phyloP scores from a whole-genome alignment of 257 asterid species.

The Nicotiana knightiana region DNA sequence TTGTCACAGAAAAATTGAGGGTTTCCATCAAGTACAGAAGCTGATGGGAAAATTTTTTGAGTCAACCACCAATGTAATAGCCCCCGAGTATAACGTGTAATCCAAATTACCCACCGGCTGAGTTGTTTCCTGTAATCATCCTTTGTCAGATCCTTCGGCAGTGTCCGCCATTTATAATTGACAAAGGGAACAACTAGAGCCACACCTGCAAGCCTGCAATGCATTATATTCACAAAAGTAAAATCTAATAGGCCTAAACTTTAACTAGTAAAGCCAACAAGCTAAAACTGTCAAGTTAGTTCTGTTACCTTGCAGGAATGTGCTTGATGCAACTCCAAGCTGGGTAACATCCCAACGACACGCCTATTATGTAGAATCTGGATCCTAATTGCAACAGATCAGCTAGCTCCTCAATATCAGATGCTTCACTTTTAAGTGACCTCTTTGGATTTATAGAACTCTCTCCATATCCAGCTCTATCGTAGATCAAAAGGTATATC shows the following conservation, averaged over 20 bases:
- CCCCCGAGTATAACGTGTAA: constrained; percentile 51
- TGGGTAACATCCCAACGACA: constrained; percentile 77
- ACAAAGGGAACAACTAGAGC: constrained; percentile 76
- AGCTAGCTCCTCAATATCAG: constrained; percentile 84
- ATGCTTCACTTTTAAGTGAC: constrained; percentile 68
- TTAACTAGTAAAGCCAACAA: not conserved
- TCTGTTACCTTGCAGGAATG: constrained; percentile 54
- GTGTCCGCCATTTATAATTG: constrained; percentile 81
- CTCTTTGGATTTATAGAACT: constrained; percentile 81
- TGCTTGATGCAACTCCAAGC: constrained; percentile 74
- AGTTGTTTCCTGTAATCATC: constrained; percentile 76
- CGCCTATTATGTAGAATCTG: constrained; percentile 62
- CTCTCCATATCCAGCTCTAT: constrained; percentile 95
- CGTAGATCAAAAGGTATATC: constrained; percentile 54
- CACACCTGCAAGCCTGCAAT: constrained; percentile 72
- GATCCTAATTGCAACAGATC: constrained; percentile 67
- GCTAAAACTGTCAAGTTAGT: constrained; percentile 6
- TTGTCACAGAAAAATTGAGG: constrained; percentile 58
- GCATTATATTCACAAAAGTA: not conserved
- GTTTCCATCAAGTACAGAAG: constrained; percentile 69
- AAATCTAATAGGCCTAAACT: not conserved
- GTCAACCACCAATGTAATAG: constrained; percentile 83
- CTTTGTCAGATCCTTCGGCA: constrained; percentile 56
- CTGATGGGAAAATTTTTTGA: constrained; percentile 81
- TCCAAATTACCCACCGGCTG: constrained; percentile 41